These are phyloP conservation scores for Verticillium isaacii DNA, from an alignment of 2,329 filamentous ascomycete species.

Conservation along the genomic window DNA sequence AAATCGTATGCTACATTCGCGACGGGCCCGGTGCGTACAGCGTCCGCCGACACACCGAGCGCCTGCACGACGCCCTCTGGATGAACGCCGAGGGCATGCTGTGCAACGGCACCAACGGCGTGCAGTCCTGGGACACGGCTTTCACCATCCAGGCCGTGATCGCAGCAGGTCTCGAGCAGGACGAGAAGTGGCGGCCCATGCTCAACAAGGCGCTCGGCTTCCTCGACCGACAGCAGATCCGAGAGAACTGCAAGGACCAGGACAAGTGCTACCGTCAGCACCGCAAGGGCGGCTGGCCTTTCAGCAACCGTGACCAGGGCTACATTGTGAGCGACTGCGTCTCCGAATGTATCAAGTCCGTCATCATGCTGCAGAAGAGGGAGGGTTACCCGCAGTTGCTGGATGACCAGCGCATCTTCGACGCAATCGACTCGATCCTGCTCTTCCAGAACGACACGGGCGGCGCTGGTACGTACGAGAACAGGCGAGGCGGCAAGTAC, in stretches of 20 bases:
- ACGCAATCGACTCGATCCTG: conserved; percentile 85
- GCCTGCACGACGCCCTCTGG: conserved; percentile 85
- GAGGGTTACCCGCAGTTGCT: conserved; percentile 71
- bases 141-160: conserved; percentile 82
- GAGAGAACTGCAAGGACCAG: conserved; percentile 74
- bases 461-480: conserved; percentile 88
- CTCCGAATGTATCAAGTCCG: conserved; percentile 81
- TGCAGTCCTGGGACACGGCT: conserved; percentile 94
- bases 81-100: conserved; percentile 90
- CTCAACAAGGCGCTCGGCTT: conserved; percentile 77
- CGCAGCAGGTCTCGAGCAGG: conserved; percentile 71
- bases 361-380: conserved; percentile 77
- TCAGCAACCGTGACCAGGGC: conserved; percentile 87
- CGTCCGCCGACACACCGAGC: conserved; percentile 72
- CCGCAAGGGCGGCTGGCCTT: conserved; percentile 92
- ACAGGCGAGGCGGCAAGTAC: conserved; percentile 68
- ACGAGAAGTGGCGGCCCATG: conserved; percentile 77
- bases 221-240: conserved; percentile 86
- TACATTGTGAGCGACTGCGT: conserved; percentile 96
- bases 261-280: conserved; percentile 82
- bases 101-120: conserved; percentile 94
- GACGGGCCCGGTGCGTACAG: conserved; percentile 73
- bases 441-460: conserved; percentile 86
- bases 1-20: conserved; percentile 77
- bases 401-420: conserved; percentile 72